Evolutionary conservation across 805 yeast species (phyloP).

Genomic region (Saccharomyces eubayanus): DNA sequence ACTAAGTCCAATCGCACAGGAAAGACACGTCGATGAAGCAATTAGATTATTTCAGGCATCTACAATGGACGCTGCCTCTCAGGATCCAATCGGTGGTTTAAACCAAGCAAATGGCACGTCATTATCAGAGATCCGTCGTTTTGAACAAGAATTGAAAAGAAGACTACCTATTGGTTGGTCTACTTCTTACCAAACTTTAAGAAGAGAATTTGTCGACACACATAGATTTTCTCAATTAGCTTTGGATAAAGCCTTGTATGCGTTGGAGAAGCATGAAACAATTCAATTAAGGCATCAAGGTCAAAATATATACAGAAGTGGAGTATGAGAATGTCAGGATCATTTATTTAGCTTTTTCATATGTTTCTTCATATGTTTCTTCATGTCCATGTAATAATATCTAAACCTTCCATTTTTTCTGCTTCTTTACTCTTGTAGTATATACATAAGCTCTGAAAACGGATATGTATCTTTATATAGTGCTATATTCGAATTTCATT

Average conservation of each 20-base stretch:
- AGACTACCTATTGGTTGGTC: slow-evolving; percentile 96
- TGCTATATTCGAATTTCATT: no score
- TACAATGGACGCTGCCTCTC: slow-evolving; percentile 85
- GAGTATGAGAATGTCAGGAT: slow-evolving; percentile 37
- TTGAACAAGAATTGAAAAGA: slow-evolving; percentile 79
- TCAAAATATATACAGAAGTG: slow-evolving; percentile 67
- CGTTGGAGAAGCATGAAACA: slow-evolving; percentile 79
- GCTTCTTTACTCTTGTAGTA: neutral
- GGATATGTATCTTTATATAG: neutral
- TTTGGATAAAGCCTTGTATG: slow-evolving; percentile 71
- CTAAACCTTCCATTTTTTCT: neutral
- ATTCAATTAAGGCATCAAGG: slow-evolving; percentile 83
- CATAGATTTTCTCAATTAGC: slow-evolving; percentile 60
- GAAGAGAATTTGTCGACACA: slow-evolving; percentile 70
- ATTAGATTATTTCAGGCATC: slow-evolving; percentile 91
- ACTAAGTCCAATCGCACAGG: slow-evolving; percentile 74
- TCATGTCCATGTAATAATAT: neutral
- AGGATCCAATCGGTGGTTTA: slow-evolving; percentile 41
- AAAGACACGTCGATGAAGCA: slow-evolving; percentile 90
- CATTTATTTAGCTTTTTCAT: neutral
- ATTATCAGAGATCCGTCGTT: slow-evolving; percentile 62
- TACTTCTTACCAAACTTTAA: slow-evolving; percentile 74
- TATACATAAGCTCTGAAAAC: neutral
- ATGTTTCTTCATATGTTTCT: neutral
- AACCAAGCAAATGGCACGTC: slow-evolving; percentile 44